Evolutionary conservation across 106 monocot species (phyloP).

Genomic region (Phalaenopsis aphrodite): DNA sequence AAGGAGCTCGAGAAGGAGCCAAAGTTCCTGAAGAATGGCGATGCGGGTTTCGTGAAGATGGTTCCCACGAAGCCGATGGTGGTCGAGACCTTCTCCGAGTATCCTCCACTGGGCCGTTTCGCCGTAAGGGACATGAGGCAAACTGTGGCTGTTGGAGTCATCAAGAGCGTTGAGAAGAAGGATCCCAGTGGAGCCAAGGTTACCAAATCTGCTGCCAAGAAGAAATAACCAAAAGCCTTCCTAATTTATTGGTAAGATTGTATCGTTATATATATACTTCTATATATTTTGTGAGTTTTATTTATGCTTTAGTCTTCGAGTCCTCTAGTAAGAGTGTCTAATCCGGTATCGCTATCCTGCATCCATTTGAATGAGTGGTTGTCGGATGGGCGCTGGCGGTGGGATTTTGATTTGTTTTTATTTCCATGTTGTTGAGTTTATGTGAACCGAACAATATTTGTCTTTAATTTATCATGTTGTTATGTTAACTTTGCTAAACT

Average conservation of each 20-base stretch:
- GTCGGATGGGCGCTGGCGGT: background rate
- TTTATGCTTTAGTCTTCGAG: background rate
- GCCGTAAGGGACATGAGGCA: constrained; percentile 74
- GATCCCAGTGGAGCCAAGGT: constrained; percentile 59
- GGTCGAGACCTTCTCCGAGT: constrained; percentile 64
- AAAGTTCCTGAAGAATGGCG: constrained; percentile 60
- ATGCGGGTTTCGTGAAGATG: constrained; percentile 71
- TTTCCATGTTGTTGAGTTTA: background rate
- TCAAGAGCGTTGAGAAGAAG: constrained; percentile 73
- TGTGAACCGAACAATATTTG: too few relatives aligned
- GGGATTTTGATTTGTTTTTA: background rate
- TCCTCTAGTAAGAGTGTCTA: background rate
- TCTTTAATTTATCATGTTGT: too few relatives aligned
- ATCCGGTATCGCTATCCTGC: background rate
- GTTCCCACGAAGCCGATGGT: constrained; percentile 70
- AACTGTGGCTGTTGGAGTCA: constrained; percentile 68
- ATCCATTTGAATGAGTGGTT: background rate
- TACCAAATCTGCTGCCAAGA: constrained; percentile 56
- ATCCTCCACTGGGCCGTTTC: constrained; percentile 58
- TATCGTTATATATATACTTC: background rate
- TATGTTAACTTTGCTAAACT: too few relatives aligned
- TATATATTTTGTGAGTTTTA: background rate
- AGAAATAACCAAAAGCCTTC: constrained; percentile 26
- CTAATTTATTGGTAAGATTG: background rate
- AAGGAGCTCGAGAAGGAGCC: constrained; percentile 55